phyloP scores from a whole-genome alignment of 768 basidiomycete species.

The Tulasnella sp. region DNA sequence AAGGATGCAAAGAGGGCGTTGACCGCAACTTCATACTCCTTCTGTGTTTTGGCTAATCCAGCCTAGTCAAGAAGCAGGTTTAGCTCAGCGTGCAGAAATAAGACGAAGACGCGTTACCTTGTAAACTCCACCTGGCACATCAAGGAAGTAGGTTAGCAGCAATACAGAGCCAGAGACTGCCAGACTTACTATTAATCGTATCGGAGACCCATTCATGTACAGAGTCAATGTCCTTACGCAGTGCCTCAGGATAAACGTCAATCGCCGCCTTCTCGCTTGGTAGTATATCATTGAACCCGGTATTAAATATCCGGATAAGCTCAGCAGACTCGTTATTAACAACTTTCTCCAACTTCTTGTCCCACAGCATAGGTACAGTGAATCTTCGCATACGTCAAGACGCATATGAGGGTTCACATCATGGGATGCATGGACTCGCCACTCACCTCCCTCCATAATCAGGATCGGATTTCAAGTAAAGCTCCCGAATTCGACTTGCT shows the following conservation, averaged over 20 bases:
- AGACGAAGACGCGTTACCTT: too few relatives aligned
- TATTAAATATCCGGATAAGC: conserved; percentile 88
- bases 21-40: conserved; percentile 71
- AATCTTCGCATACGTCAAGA: conserved; percentile 34
- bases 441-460: conserved; percentile 54
- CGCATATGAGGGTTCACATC: too few relatives aligned
- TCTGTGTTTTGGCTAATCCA: conserved; percentile 75
- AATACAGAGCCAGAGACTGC: too few relatives aligned
- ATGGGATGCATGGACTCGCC: too few relatives aligned
- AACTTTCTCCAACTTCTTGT: conserved; percentile 71
- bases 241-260: conserved; percentile 65
- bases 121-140: conserved; percentile 69
- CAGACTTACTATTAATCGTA: conserved; percentile 67
- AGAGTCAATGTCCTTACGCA: conserved; percentile 64
- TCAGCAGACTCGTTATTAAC: conserved; percentile 95
- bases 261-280: conserved; percentile 44
- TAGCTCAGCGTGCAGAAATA: too few relatives aligned
- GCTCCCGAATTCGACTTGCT: conserved; percentile 60
- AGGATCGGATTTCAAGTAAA: conserved; percentile 66
- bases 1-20: conserved; percentile 59
- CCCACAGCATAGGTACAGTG: conserved; percentile 86
- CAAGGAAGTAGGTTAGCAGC: too few relatives aligned
- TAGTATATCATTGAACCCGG: conserved; percentile 61
- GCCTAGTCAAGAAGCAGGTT: too few relatives aligned
- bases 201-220: conserved; percentile 80